phyloP scores from a whole-genome alignment of 495 filamentous ascomycete species.

The Trichocladium antarcticum region DNA sequence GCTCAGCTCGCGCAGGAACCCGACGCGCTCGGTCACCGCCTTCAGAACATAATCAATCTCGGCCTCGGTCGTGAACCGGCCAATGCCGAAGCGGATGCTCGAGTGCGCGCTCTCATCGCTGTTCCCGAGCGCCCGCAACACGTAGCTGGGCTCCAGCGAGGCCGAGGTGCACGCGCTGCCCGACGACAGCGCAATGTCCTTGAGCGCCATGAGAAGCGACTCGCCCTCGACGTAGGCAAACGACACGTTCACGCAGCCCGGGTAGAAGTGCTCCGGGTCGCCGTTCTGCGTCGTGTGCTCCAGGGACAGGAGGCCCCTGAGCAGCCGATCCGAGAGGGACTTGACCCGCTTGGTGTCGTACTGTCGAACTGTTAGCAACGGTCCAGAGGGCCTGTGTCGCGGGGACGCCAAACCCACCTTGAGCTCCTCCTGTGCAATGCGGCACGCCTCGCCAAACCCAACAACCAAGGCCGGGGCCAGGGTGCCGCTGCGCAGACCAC shows the following conservation, averaged over 20 bases:
- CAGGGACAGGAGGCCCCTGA: slow-evolving; percentile 68
- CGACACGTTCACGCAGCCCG: slow-evolving; percentile 95
- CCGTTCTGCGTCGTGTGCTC: slow-evolving; percentile 92
- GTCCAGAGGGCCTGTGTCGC: slow-evolving; percentile 27
- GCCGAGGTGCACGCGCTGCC: slow-evolving; percentile 96
- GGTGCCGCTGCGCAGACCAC: slow-evolving; percentile 87
- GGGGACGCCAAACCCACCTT: slow-evolving; percentile 55
- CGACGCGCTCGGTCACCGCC: slow-evolving; percentile 79
- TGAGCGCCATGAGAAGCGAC: slow-evolving; percentile 93
- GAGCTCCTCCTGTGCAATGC: slow-evolving; percentile 81
- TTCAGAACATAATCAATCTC: slow-evolving; percentile 98
- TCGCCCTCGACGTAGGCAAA: slow-evolving; percentile 98
- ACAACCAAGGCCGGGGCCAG: slow-evolving; percentile 80
- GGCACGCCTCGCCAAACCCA: slow-evolving; percentile 90
- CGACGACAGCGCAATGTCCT: slow-evolving; percentile 94
- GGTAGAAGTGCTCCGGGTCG: slow-evolving; percentile 71
- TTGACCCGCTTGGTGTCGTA: slow-evolving; percentile 83
- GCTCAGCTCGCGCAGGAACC: slow-evolving; percentile 87
- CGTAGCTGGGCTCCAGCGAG: slow-evolving; percentile 91
- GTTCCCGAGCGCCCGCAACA: slow-evolving; percentile 82
- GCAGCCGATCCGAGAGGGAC: slow-evolving; percentile 67
- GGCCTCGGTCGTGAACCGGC: slow-evolving; percentile 84
- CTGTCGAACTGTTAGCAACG: slow-evolving; percentile 47
- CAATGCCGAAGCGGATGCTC: slow-evolving; percentile 95
- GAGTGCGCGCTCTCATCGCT: slow-evolving; percentile 96